Conservation (phyloP, 179 eudicot species). For the Monotropa hypopitys region DNA sequence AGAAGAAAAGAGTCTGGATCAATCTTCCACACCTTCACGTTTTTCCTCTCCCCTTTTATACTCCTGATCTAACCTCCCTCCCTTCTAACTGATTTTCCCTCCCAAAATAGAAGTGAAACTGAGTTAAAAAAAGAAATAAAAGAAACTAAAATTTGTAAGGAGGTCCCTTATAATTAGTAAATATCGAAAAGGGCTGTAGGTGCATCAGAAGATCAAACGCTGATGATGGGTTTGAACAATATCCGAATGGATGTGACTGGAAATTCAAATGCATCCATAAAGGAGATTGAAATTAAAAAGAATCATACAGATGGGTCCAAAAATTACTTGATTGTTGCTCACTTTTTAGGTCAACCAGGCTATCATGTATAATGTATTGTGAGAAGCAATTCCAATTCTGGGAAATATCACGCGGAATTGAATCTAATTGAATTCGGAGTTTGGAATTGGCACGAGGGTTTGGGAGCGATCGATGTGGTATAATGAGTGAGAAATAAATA, state of each 20-base stretch:
- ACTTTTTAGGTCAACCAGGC: background rate
- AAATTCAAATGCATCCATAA: background rate
- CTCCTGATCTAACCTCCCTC: too few species aligned
- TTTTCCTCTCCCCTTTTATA: too few species aligned
- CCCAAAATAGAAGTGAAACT: too few species aligned
- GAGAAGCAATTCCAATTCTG: background rate
- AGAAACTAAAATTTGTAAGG: too few species aligned
- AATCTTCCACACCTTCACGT: too few species aligned
- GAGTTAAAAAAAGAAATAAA: too few species aligned
- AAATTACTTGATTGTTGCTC: background rate
- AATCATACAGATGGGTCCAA: background rate
- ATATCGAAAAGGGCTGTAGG: too few species aligned
- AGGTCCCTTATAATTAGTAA: too few species aligned
- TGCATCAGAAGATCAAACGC: too few species aligned
- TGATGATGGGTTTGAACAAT: background rate
- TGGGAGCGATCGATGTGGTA: constrained; percentile 2
- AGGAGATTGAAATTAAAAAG: background rate
- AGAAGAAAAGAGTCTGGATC: too few species aligned
- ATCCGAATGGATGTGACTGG: background rate
- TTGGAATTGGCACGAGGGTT: constrained; percentile 1
- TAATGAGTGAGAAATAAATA: background rate
- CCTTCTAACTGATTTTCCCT: too few species aligned
- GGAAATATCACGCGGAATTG: background rate
- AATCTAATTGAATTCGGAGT: background rate
- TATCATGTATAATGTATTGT: background rate